These are phyloP conservation scores for Rhynchospora tenuis DNA, from an alignment of 176 grass and related monocot genomes.

Conservation along the genomic window DNA sequence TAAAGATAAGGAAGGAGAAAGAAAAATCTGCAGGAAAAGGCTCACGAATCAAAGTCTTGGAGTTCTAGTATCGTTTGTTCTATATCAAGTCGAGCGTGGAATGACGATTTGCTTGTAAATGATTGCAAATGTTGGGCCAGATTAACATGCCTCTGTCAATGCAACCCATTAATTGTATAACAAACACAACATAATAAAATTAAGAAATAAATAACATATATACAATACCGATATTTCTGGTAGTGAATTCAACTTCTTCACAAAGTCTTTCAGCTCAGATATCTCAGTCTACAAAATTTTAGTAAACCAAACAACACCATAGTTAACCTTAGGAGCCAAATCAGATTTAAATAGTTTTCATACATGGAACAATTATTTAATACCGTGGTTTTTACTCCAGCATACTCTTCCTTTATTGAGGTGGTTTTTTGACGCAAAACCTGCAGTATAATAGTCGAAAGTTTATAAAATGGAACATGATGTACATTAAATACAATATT, in stretches of 20 bases:
- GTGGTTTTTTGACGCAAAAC: constrained; percentile 95
- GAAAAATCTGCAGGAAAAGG: constrained; percentile 19
- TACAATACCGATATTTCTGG: constrained; percentile 88
- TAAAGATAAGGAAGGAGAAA: neutral
- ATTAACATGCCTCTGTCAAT: constrained; percentile 80
- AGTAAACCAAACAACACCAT: neutral
- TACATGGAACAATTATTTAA: neutral
- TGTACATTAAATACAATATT: neutral
- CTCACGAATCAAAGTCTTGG: constrained; percentile 87
- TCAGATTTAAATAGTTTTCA: neutral
- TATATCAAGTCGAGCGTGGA: constrained; percentile 81
- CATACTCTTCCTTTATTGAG: constrained; percentile 95
- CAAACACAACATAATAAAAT: constrained; percentile 22
- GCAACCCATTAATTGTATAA: constrained; percentile 25
- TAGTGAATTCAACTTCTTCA: constrained; percentile 81
- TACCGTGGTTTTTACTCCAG: constrained; percentile 87
- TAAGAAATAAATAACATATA: neutral
- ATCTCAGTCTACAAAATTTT: constrained; percentile 63
- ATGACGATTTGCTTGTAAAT: constrained; percentile 80
- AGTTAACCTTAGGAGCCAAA: neutral
- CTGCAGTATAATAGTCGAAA: constrained; percentile 32
- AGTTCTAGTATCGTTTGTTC: constrained; percentile 88
- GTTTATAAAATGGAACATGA: neutral
- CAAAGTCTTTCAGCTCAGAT: constrained; percentile 99
- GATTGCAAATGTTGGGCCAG: constrained; percentile 98